Conservation (phyloP, 2,329 filamentous ascomycete genomes). For the Xylogone sp. region DNA sequence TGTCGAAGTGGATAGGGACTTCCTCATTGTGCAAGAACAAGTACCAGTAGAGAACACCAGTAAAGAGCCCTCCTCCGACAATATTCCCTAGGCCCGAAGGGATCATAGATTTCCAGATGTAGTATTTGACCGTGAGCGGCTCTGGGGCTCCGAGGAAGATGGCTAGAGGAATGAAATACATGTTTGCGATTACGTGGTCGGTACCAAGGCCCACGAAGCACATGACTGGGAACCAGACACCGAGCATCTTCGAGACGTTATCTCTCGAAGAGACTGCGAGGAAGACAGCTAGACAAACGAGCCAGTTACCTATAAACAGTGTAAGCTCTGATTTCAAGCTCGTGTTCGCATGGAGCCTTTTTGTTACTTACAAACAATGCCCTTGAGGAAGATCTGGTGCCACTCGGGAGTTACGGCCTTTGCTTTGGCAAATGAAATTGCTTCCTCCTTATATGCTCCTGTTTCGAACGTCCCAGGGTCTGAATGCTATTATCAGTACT, state of each 20-base stretch:
- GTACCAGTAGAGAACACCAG: constrained; percentile 47
- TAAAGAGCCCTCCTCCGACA: constrained; percentile 48
- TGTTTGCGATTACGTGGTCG: constrained; percentile 55
- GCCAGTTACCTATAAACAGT: constrained; percentile 41
- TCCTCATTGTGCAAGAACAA: constrained; percentile 33
- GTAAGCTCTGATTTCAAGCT: background rate
- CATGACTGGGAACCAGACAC: constrained; percentile 54
- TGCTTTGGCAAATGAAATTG: constrained; percentile 40
- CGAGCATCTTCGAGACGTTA: constrained; percentile 47
- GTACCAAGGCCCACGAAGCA: constrained; percentile 50
- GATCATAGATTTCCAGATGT: constrained; percentile 55
- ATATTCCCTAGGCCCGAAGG: constrained; percentile 50
- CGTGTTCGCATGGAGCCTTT: background rate
- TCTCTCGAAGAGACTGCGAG: constrained; percentile 45
- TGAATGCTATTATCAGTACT: constrained; percentile 12
- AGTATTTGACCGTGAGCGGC: constrained; percentile 42
- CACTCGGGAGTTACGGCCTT: constrained; percentile 46
- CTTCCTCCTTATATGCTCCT: constrained; percentile 39
- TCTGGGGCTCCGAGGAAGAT: constrained; percentile 43
- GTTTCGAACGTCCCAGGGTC: constrained; percentile 42
- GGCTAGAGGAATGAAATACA: constrained; percentile 47
- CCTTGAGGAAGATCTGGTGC: constrained; percentile 50
- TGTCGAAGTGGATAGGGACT: constrained; percentile 23
- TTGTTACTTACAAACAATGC: constrained; percentile 39
- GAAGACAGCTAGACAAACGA: constrained; percentile 51